Evolutionary conservation across 2,329 filamentous ascomycete genomes (phyloP), one percentile per base, ranked within the genome.

Genomic region (Phaeosphaeria sp.): DNA sequence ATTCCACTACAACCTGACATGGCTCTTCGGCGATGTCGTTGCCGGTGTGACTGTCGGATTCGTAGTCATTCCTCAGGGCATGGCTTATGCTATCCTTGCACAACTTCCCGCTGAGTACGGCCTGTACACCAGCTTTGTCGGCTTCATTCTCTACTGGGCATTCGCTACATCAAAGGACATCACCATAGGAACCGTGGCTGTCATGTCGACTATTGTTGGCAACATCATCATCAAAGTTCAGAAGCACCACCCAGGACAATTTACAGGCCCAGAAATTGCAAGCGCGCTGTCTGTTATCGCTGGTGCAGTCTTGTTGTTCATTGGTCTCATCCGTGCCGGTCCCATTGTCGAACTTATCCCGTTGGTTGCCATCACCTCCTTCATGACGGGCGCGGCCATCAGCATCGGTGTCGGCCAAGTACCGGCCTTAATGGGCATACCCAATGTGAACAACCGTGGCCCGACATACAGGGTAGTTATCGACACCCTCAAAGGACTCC

Each of bases 161-260:
- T 98, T 98, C 72, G 95, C 93, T 33, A 99, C 95, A 0, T 97
- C 94, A 15, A 99, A 98, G 75, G 94, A 99, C 77, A 98, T 99
- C 72, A 97, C 94, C 10, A 98, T 98, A 55, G 94, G 94, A n/a
- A 94, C 94, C 30, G 95, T 98, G 49, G 95, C 95, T 39, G 95
- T 98, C 65, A 90, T 98, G 85, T 98, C 93, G 1, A 96, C 91
- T 3, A 85, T 99, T 17, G 90, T 92, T 2, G 95, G 95, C 46
- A 90, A 90, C 52, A 88, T 98, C 50, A 88, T 98, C 46, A 75
- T 84, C 44, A 84, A 89, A 39, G 88, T 43, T 75, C 82, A 50
- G 73, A 80, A 7, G 74, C 83, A 2, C 75, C 86, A 91, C 72
- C 68, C 68, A 6, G 55, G 69, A 36, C 30, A 36, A 3, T 55